Evolutionary conservation across 345 rosid genomes (phyloP), one percentile per base, ranked within the genome.

Genomic region (Citrus glauca): DNA sequence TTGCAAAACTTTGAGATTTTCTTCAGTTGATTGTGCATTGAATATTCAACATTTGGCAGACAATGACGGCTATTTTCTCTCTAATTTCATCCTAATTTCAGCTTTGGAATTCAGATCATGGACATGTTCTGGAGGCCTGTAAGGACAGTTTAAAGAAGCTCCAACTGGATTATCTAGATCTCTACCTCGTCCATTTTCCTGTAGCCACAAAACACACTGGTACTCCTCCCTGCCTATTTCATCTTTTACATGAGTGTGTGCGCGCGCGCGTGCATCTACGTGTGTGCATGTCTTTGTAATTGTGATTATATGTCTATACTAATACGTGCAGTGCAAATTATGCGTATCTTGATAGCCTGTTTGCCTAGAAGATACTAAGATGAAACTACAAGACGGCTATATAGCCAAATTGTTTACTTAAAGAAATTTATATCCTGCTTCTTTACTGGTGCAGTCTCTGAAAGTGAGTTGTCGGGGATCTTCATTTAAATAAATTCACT

Each of bases 41-140:
- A 19, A 14, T 16, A 25, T 69, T 32, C 57, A 69, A 69, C 55
- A 45, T 69, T 69, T 9, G 27, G 25, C 32, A 69, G 28, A n/a
- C 9, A 57, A 33, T 70, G 74, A 70, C 1, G 8, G 4, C 25
- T 42, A 55, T 28, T 8, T 55, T 6, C 78, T 14, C 22, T 24
- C 9, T 45, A 5, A 7, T 14, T 69, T 48, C 1, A 24, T 45
- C 28, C 11, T 50, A 25, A 24, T 45, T 66, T 72, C 90, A 95
- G 98, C 91, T 95, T 17, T 95, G 98, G 98, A 95, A 93, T 80
- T 92, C 98, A n/a, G 97, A 95, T 73, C 98, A 95, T 61, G 94
- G 94, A 6, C 98, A 95, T 83, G 95, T 90, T 56, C 59, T 86
- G 9, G 98, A 93, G 86, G 98, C 98, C 4, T 95, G 95, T 85